These are phyloP conservation scores for Pyrenochaeta sp. DNA, from an alignment of 2,329 filamentous ascomycete genomes.

Conservation along the genomic window DNA sequence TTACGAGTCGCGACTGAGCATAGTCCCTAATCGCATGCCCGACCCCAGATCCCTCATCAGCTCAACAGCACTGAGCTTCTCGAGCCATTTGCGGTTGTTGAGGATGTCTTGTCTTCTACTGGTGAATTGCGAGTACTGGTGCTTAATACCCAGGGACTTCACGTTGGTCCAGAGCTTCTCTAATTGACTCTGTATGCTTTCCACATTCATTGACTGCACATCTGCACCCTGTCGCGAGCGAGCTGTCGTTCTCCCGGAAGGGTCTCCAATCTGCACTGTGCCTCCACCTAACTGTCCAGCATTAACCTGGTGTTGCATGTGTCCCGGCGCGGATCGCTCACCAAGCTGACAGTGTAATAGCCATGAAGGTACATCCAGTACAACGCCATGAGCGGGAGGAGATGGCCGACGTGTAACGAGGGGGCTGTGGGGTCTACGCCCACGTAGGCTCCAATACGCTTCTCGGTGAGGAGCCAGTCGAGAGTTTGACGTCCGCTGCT, in stretches of 20 bases:
- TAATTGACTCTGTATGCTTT: slow-evolving; percentile 74
- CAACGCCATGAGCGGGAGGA: slow-evolving; percentile 82
- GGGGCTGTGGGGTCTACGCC: slow-evolving; percentile 83
- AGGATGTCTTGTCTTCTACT: slow-evolving; percentile 72
- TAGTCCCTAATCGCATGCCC: slow-evolving; percentile 79
- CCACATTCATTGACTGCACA: slow-evolving; percentile 69
- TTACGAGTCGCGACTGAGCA: slow-evolving; percentile 88
- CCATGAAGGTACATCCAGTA: slow-evolving; percentile 86
- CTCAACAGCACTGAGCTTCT: slow-evolving; percentile 74
- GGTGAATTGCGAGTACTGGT: slow-evolving; percentile 70
- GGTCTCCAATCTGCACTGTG: slow-evolving; percentile 81
- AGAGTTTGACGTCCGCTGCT: slow-evolving; percentile 61
- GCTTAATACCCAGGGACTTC: slow-evolving; percentile 68
- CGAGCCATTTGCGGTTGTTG: slow-evolving; percentile 89
- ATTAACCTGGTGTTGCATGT: slow-evolving; percentile 31
- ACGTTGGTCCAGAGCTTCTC: slow-evolving; percentile 79
- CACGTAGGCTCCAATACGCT: slow-evolving; percentile 77
- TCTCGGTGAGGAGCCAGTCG: slow-evolving; percentile 69
- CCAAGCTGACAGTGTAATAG: slow-evolving; percentile 70
- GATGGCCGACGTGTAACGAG: slow-evolving; percentile 81
- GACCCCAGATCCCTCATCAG: slow-evolving; percentile 78
- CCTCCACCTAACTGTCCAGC: slow-evolving; percentile 68
- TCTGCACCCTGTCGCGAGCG: slow-evolving; percentile 63
- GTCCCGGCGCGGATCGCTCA: slow-evolving; percentile 39
- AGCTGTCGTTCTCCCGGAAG: slow-evolving; percentile 72